Conservation (phyloP, 2,329 filamentous ascomycete species). For the Aspergillus sp. region DNA sequence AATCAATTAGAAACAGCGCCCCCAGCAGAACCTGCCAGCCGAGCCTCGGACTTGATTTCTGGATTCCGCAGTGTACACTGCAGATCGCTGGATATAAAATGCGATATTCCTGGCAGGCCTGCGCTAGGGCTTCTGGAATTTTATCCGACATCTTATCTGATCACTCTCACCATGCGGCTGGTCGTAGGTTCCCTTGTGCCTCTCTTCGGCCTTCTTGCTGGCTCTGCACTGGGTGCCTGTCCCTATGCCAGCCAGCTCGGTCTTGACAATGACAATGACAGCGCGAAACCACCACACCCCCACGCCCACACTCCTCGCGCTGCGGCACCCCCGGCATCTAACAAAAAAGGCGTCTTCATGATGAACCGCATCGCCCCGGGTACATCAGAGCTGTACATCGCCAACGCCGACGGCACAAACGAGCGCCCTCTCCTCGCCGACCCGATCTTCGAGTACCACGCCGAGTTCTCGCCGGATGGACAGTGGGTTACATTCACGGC, state of each 20-base stretch:
- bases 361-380: constrained; percentile 40
- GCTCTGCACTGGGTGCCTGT: neutral
- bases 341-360: constrained; percentile 24
- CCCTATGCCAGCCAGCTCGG: neutral
- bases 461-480: constrained; percentile 39
- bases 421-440: constrained; percentile 34
- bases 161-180: too few relatives aligned
- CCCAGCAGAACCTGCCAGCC: too few relatives aligned
- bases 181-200: too few relatives aligned
- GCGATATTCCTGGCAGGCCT: too few relatives aligned
- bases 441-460: constrained; percentile 42
- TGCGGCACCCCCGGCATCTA: neutral
- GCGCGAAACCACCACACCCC: neutral
- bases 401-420: constrained; percentile 42
- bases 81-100: too few relatives aligned
- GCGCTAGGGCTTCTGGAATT: too few relatives aligned
- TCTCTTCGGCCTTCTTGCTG: neutral
- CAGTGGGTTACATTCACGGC: constrained; percentile 43
- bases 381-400: constrained; percentile 29
- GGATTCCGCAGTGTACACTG: too few relatives aligned
- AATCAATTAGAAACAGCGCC: too few relatives aligned
- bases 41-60: too few relatives aligned
- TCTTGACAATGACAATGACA: neutral
- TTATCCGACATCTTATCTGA: too few relatives aligned
- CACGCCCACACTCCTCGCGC: neutral